Percentiles rank a stretch among this genome's conserved stretches.
Conservation (phyloP, 345 rosid species). For the Trapa incisa region DNA sequence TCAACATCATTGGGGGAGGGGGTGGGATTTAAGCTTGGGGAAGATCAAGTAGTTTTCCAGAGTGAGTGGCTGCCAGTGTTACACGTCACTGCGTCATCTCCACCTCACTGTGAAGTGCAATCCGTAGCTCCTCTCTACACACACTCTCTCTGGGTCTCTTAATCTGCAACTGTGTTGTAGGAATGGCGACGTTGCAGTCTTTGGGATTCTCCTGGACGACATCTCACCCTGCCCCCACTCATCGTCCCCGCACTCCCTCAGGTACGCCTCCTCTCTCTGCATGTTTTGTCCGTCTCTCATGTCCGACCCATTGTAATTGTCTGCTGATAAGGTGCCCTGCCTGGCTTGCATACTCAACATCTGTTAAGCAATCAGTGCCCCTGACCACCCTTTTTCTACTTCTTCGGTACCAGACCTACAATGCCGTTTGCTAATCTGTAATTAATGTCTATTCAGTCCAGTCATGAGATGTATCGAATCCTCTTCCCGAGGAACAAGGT, state of each 20-base stretch:
- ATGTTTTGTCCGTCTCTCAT: not conserved
- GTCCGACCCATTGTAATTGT: not conserved
- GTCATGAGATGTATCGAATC: too few relatives aligned
- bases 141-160: not conserved
- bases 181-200: slow-evolving; percentile 5
- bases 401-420: too few relatives aligned
- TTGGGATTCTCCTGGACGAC: slow-evolving; percentile 3
- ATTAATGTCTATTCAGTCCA: too few relatives aligned
- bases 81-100: not conserved
- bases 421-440: too few relatives aligned
- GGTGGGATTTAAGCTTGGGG: too few relatives aligned
- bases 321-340: too few relatives aligned
- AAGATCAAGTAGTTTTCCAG: too few relatives aligned
- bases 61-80: slow-evolving; percentile 4
- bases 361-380: too few relatives aligned
- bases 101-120: not conserved
- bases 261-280: not conserved
- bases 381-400: too few relatives aligned
- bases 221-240: not conserved
- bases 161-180: not conserved
- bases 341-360: too few relatives aligned
- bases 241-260: not conserved
- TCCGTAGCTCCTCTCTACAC: not conserved
- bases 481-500: too few relatives aligned
- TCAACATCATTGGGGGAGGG: too few relatives aligned